phyloP scores from a whole-genome alignment of 2,329 filamentous ascomycete species.

The Colletotrichum sp. region DNA sequence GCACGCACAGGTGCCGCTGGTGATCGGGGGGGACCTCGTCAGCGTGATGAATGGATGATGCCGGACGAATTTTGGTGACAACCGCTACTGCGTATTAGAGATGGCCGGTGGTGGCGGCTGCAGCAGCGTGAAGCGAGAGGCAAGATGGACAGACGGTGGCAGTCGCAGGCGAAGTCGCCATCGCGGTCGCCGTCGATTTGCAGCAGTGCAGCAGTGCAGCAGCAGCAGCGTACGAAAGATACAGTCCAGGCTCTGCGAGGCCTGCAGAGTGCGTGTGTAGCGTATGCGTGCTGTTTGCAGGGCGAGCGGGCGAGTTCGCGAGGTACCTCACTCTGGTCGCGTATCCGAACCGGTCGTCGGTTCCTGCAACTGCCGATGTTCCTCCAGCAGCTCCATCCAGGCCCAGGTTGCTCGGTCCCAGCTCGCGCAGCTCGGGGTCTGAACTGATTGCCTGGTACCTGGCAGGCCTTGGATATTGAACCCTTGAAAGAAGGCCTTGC shows the following conservation, averaged over 20 bases:
- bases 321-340: background rate
- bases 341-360: background rate
- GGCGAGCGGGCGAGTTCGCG: background rate
- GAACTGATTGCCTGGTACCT: background rate
- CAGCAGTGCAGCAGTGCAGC: background rate
- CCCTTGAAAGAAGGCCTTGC: background rate
- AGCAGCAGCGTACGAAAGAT: background rate
- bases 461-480: background rate
- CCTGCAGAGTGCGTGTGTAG: background rate
- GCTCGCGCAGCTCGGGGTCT: background rate
- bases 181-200: background rate
- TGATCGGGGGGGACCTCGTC: background rate
- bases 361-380: background rate
- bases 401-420: background rate
- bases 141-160: background rate
- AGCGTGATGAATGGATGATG: background rate
- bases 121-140: conserved; percentile 17
- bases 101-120: conserved; percentile 17
- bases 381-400: background rate
- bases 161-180: background rate
- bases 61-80: background rate
- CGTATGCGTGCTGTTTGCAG: background rate
- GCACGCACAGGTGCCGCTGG: background rate
- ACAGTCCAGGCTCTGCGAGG: background rate
- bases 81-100: background rate